Evolutionary conservation across 164 flowering plant species (phyloP).

Genomic region (Piper longum): DNA sequence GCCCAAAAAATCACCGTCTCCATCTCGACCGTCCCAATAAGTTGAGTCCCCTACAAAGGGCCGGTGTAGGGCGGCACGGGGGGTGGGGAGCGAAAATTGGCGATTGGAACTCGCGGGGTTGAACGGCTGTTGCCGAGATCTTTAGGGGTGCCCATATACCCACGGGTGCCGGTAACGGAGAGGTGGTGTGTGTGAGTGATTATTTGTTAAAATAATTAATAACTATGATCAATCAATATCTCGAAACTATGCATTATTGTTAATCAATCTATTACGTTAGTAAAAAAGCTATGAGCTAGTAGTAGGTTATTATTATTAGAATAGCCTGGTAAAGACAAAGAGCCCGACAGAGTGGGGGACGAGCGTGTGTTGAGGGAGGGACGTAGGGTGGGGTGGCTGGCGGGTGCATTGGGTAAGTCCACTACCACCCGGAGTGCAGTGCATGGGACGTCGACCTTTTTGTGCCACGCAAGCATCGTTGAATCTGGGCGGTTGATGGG

Average conservation of each 20-base stretch:
- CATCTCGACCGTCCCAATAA: not conserved
- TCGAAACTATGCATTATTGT: too few relatives aligned
- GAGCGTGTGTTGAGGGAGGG: not conserved
- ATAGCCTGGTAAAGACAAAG: too few relatives aligned
- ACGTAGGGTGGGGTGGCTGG: not conserved
- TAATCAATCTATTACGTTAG: too few relatives aligned
- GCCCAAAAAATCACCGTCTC: not conserved
- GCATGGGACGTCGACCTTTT: conserved; percentile 13
- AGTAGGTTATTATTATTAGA: too few relatives aligned
- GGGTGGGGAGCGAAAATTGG: too few relatives aligned
- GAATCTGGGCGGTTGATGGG: conserved; percentile 14
- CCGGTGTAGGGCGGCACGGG: not conserved
- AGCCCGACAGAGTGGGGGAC: too few relatives aligned
- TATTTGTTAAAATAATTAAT: too few relatives aligned
- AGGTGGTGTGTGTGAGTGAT: too few relatives aligned
- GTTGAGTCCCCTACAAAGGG: conserved; percentile 6
- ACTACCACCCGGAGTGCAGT: not conserved
- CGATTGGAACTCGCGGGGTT: not conserved
- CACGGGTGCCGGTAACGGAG: too few relatives aligned
- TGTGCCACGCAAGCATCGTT: conserved; percentile 40
- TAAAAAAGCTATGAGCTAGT: too few relatives aligned
- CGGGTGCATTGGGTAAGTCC: not conserved
- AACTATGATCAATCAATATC: too few relatives aligned
- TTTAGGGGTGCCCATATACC: not conserved
- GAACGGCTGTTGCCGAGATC: conserved; percentile 2